Base-by-base conservation (phyloP, 225 moss, liverwort and hornwort genomes). In the Antitrichia curtipendula region DNA sequence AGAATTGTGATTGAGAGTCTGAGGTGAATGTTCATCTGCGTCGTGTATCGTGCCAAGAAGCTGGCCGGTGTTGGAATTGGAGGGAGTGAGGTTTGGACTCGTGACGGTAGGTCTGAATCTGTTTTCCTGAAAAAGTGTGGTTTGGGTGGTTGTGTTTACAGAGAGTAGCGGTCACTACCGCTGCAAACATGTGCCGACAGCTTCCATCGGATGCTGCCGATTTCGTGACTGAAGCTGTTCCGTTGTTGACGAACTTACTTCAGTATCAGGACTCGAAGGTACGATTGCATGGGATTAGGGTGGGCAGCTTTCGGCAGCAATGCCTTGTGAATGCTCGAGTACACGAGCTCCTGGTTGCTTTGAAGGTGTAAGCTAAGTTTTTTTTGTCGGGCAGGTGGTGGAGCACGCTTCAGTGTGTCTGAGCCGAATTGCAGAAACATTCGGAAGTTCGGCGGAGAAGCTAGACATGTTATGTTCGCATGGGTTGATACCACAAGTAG, bases 181-280 rank as follows among this genome's bases (percentile, higher is more conserved):
- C 98, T 80, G 98, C 97, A 56, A 97, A 97, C 80, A 99, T 99
- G 89, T 99, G 98, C 90, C 94, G 97, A 88, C 98, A 99, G 95
- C 93, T 99, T 62, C 98, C 98, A 74, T 95, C 97, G 63, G 98
- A 99, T 95, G 97, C 98, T 41, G 92, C 97, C 54, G 98, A 99
- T 86, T 99, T 95, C 73, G 98, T 99, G 76, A 96, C 90, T 50
- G 96, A 99, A 74, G 97, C 95, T 53, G 95, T 99, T 75, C 96
- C 98, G 10, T 89, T 99, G 84, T 88, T 99, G 93, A 99, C 97
- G 45, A 99, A 95, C 86, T 92, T 99, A 86, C 84, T 99, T 70
- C 98, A 99, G 70, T 99, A 99, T 88, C 97, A 99, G 91, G 98
- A 99, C 88, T 96, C 98, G 3, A 99, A 99, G 97, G 98, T 98